Conservation (phyloP, 345 rosid species). For the Aurinia saxatilis region DNA sequence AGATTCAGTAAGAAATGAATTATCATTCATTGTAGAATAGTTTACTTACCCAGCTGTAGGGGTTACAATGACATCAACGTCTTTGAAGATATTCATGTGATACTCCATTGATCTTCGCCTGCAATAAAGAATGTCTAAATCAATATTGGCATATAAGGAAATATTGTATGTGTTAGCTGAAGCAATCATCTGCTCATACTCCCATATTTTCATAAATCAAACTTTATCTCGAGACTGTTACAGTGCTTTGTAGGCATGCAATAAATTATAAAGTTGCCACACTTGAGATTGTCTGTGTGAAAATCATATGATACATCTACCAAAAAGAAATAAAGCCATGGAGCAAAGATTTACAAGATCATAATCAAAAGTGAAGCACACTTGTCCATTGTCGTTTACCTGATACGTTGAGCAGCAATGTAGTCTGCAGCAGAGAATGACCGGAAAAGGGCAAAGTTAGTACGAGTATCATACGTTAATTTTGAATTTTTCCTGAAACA, state of each 20-base stretch:
- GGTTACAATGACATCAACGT: conserved; percentile 75
- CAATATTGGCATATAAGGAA: neutral
- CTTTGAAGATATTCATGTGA: conserved; percentile 79
- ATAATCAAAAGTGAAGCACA: neutral
- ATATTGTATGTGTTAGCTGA: neutral
- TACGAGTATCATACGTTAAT: conserved; percentile 59
- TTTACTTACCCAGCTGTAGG: conserved; percentile 70
- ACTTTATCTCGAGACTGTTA: neutral
- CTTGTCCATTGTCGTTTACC: conserved; percentile 38
- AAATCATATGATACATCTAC: neutral
- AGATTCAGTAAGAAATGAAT: neutral
- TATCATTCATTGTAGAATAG: neutral
- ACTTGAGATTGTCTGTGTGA: too few species aligned
- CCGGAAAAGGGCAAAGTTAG: conserved; percentile 57
- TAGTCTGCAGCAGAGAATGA: conserved; percentile 77
- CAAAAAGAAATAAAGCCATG: neutral
- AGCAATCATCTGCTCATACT: neutral
- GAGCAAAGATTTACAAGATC: neutral
- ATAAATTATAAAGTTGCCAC: too few species aligned
- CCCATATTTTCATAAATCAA: neutral
- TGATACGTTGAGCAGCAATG: conserved; percentile 64
- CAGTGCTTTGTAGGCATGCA: too few species aligned
- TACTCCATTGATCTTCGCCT: conserved; percentile 75
- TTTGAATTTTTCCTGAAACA: conserved; percentile 49
- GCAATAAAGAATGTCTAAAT: conserved; percentile 20